Conservation (phyloP, 768 basidiomycete species). For the Crepidotus variabilis region DNA sequence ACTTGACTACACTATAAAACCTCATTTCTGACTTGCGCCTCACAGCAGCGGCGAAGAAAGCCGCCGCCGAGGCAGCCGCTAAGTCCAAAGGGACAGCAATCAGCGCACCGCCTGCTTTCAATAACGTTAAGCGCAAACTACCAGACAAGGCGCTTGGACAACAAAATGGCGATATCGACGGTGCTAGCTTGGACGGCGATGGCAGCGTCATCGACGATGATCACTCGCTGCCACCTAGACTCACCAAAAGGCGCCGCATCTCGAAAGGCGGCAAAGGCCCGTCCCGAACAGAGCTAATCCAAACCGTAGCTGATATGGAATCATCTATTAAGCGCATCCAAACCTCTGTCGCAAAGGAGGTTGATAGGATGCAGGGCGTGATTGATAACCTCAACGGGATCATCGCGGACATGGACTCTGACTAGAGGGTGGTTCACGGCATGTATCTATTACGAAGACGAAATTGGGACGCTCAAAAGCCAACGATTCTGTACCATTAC, state of each 20-base stretch:
- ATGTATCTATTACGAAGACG: constrained; percentile 2
- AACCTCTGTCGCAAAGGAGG: constrained; percentile 26
- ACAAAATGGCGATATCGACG: constrained; percentile 20
- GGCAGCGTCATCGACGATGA: constrained; percentile 34
- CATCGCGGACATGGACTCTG: constrained; percentile 31
- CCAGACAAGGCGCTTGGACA: constrained; percentile 14
- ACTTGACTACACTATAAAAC: constrained; percentile 3
- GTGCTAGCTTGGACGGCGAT: constrained; percentile 22
- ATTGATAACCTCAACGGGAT: constrained; percentile 25
- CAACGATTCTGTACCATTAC: neutral
- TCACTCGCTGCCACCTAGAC: constrained; percentile 22
- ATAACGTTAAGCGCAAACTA: constrained; percentile 26
- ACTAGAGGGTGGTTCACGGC: constrained; percentile 12
- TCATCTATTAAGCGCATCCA: constrained; percentile 31
- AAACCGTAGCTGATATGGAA: constrained; percentile 32
- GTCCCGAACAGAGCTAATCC: constrained; percentile 27
- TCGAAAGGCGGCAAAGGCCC: constrained; percentile 26
- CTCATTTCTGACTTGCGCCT: constrained; percentile 7
- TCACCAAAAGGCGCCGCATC: constrained; percentile 29
- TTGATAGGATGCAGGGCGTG: constrained; percentile 31
- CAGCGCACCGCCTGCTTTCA: constrained; percentile 2
- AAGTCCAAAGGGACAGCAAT: constrained; percentile 13
- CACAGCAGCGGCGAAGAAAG: constrained; percentile 20
- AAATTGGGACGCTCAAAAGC: neutral
- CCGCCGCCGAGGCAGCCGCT: constrained; percentile 13